phyloP scores from a whole-genome alignment of 495 filamentous ascomycete species.

The Neurospora tetraspora region DNA sequence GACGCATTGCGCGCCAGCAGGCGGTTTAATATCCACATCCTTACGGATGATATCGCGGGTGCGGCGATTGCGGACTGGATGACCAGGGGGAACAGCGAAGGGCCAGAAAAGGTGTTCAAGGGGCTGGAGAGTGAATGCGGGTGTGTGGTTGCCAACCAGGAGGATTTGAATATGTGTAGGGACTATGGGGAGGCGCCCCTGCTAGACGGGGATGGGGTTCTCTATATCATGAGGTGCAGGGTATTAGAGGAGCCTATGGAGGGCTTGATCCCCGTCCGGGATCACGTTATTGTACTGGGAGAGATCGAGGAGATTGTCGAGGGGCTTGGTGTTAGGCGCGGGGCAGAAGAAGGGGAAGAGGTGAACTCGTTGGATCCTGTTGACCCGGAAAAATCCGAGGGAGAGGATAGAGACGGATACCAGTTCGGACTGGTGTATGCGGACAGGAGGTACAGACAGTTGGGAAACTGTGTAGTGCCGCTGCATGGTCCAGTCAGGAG shows the following conservation, averaged over 20 bases:
- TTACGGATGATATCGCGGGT: slow-evolving; percentile 29
- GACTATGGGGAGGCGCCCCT: slow-evolving; percentile 11
- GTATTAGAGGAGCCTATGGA: slow-evolving; percentile 18
- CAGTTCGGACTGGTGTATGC: slow-evolving; percentile 32
- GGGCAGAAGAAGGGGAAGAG: not conserved
- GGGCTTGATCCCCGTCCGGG: slow-evolving; percentile 35
- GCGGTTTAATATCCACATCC: slow-evolving; percentile 41
- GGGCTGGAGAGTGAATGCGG: slow-evolving; percentile 15
- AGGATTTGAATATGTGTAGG: not conserved
- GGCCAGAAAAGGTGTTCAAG: slow-evolving; percentile 16
- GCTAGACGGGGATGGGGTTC: slow-evolving; percentile 28
- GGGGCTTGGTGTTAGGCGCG: slow-evolving; percentile 6
- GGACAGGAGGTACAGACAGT: slow-evolving; percentile 31
- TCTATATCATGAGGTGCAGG: slow-evolving; percentile 33
- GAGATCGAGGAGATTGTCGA: slow-evolving; percentile 36
- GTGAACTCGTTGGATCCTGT: not conserved
- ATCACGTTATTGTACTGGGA: slow-evolving; percentile 49
- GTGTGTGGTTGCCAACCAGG: slow-evolving; percentile 9
- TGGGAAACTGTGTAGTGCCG: slow-evolving; percentile 23
- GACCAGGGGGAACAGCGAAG: slow-evolving; percentile 24
- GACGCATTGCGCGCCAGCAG: slow-evolving; percentile 41
- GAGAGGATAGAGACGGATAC: not conserved
- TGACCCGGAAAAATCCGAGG: not conserved
- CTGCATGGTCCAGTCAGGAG: not conserved
- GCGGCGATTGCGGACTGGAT: slow-evolving; percentile 36